Evolutionary conservation across 78 protist species (phyloP), one percentile per base, ranked within the genome.

Genomic region (Protostelium mycophagum): DNA sequence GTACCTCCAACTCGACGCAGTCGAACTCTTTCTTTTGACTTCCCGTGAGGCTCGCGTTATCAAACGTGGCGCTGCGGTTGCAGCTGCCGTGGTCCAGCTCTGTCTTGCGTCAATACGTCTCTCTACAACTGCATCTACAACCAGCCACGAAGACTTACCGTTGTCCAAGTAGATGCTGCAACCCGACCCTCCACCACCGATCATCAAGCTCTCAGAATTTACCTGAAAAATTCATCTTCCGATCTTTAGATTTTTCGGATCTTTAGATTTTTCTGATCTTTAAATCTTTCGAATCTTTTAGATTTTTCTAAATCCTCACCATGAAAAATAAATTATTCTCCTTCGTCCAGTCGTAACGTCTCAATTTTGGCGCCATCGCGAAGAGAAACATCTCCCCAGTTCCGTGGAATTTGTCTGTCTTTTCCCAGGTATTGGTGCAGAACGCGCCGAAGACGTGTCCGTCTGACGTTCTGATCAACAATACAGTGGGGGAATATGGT

Each of bases 51-150:
- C 73, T 51, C 31, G 73, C 73, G 16, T 51, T 51, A 51, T 51
- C 73, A 51, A 51, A 51, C 73, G 73, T 51, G 73, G 73, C 73
- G 73, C 73, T 51, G 73, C 73, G 73, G 16, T 51, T 51, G 73
- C 73, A 51, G 73, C 73, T 51, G 73, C 73, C 73, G 73, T 51
- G 73, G 73, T 25, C 31, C 16, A 51, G 16, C 16, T 51, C 73
- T 51, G 73, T 51, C n/a, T n/a, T n/a, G n/a, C n/a, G n/a, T n/a
- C n/a, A n/a, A n/a, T n/a, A n/a, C n/a, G n/a, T n/a, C n/a, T n/a
- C n/a, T n/a, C n/a, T n/a, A n/a, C n/a, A n/a, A n/a, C n/a, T n/a
- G n/a, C n/a, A n/a, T n/a, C n/a, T n/a, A n/a, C n/a, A n/a, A n/a
- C n/a, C 16, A 16, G 16, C 16, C 31, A 51, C 16, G 73, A 51